Base-by-base conservation (phyloP, 2,329 filamentous ascomycete genomes). In the Bipolaris zeicola region DNA sequence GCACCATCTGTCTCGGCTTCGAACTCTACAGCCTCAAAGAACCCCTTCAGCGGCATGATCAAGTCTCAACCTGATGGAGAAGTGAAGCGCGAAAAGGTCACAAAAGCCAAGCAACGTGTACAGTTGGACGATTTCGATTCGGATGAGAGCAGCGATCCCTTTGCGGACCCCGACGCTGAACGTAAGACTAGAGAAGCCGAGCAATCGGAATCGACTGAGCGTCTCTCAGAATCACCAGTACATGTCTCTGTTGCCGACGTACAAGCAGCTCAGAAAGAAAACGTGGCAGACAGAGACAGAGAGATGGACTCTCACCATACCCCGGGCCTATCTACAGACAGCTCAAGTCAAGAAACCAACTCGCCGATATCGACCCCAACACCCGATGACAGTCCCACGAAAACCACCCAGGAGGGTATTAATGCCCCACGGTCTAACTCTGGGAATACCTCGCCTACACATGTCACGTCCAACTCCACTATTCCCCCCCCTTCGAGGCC, bases 51-150 rank as follows among this genome's bases (percentile, higher is more conserved):
- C 24, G 33, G 11, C 1, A 52, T 76, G 71, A 69, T 71, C 73
- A 68, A 73, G 37, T 13, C 72, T 69, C 57, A 63, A 74, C 72
- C 69, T 67, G 60, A 73, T 50, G 77, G 70, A 38, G 84, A 85
- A 37, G 67, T 79, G 2, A 85, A 82, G 67, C 83, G 83, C 16
- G 79, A 82, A 55, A 85, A 86, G 73, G 79, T 83, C 41, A 85
- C 81, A 55, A 82, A 83, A 62, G 83, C 87, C 1, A 87, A 86
- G 60, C 78, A 84, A 14, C 85, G 88, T 22, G 81, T 88, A 60
- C 87, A 88, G 52, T 80, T 92, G 11, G 89, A 92, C 67, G 88
- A 90, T 61, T 89, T 89, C 43, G 89, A 90, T 60, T 83, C 83
- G 50, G 84, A 79, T 45, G 81, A 78, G 41, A 77, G 79, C 44